These are phyloP conservation scores for Mycoemilia scoparia DNA, from an alignment of 192 early-diverging fungal species.

Conservation along the genomic window DNA sequence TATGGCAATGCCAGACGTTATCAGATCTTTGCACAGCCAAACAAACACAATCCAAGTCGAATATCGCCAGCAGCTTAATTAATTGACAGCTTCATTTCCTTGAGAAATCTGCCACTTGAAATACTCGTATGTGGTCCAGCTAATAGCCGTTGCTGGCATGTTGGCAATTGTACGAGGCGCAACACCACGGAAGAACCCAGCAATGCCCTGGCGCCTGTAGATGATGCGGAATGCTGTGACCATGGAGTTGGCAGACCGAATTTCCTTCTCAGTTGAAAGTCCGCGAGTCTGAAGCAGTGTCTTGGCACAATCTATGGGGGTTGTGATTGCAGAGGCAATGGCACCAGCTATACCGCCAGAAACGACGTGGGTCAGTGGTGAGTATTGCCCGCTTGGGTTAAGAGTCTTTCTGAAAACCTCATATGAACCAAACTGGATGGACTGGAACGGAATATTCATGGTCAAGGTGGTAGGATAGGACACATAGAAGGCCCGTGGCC, in stretches of 20 bases:
- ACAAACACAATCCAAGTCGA: too few species aligned
- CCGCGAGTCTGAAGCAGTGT: slow-evolving; percentile 91
- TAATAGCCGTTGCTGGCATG: slow-evolving; percentile 84
- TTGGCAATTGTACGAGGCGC: slow-evolving; percentile 72
- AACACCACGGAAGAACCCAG: slow-evolving; percentile 63
- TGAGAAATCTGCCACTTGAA: slow-evolving; percentile 51
- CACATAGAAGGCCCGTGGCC: slow-evolving; percentile 72
- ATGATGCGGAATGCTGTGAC: slow-evolving; percentile 52
- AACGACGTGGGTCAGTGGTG: slow-evolving; percentile 67
- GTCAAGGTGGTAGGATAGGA: slow-evolving; percentile 85
- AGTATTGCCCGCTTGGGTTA: slow-evolving; percentile 65
- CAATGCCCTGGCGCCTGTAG: slow-evolving; percentile 50
- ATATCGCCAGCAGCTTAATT: too few species aligned
- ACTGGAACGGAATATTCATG: slow-evolving; percentile 92
- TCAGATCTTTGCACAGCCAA: too few species aligned
- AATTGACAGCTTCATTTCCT: too few species aligned
- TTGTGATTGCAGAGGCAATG: slow-evolving; percentile 70
- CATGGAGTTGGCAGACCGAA: slow-evolving; percentile 55
- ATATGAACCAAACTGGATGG: slow-evolving; percentile 83
- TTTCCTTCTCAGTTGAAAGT: slow-evolving; percentile 42
- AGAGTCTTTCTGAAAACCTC: slow-evolving; percentile 68
- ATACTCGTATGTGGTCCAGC: slow-evolving; percentile 86
- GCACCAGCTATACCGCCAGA: slow-evolving; percentile 82
- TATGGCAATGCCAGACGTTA: too few species aligned
- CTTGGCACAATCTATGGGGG: slow-evolving; percentile 89